Base-by-base conservation (phyloP, 495 filamentous ascomycete genomes). In the Aspergillus ostianus region DNA sequence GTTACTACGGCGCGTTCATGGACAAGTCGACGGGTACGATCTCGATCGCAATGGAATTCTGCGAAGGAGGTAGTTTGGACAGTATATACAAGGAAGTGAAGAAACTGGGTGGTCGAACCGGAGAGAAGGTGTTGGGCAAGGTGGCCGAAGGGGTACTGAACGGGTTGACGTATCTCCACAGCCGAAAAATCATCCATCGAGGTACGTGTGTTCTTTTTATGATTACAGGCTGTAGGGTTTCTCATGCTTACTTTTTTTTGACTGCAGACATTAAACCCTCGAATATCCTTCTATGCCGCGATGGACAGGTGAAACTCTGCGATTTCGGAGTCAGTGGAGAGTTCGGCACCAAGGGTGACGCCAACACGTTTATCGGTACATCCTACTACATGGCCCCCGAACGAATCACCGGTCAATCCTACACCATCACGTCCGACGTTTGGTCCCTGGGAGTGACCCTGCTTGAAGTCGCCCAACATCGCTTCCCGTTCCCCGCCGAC, bases 311-410 rank as follows among this genome's bases (percentile, higher is more conserved):
- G 53, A 97, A 97, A 76, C 86, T 98, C 9, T 98, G 94, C 77
- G 94, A 98, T 74, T 98, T 98, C 65, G 94, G 94, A 64, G 94
- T 98, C 57, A 93, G 89, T 55, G 94, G 94, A 59, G 95, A 98
- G 76, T 97, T 97, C 72, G 94, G 94, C 61, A 98, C 94, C 55
- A 97, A 97, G 71, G 94, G 94, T 30, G 95, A 97, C 69, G 94
- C 94, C 60, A 97, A 97, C 74, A 98, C 94, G 5, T 98, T 98
- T 69, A 98, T 98, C 70, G 94, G 94, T 23, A 98, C 94, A 36
- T 95, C 91, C 19, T 98, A 98, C 73, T 98, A 98, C 78, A 98
- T 98, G 94, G 95, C 94, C 5, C 94, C 94, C 0, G 94, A 98
- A 72, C 88, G 94, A 49, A 98, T 98, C 73, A 97, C 93, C 2